These are phyloP conservation scores for Mycena alexandri DNA, from an alignment of 768 basidiomycete genomes.

Conservation along the genomic window DNA sequence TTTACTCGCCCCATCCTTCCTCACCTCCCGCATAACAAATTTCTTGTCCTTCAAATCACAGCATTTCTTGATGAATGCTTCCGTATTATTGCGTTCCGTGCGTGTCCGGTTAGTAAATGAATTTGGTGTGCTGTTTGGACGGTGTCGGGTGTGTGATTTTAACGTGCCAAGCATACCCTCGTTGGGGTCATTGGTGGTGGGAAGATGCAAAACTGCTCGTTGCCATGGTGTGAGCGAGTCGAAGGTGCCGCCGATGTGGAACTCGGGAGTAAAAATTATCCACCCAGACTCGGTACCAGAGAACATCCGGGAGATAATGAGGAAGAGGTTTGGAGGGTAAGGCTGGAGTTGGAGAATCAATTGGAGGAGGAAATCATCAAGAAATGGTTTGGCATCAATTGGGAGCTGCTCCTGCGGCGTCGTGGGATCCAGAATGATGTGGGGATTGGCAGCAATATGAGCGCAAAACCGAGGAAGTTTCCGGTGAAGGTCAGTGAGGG, in stretches of 20 bases:
- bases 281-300: background rate
- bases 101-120: slow-evolving; percentile 6
- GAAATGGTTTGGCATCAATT: background rate
- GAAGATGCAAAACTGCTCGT: slow-evolving; percentile 30
- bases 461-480: slow-evolving; percentile 1
- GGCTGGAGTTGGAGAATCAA: background rate
- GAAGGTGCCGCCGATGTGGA: slow-evolving; percentile 20
- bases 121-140: background rate
- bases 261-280: no score
- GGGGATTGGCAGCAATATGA: background rate
- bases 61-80: slow-evolving; percentile 10
- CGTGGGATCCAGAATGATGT: slow-evolving; percentile 1
- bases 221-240: slow-evolving; percentile 38
- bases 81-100: background rate
- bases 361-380: background rate
- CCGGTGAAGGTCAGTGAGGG: slow-evolving; percentile 11
- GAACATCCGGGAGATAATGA: slow-evolving; percentile 1
- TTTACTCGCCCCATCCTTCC: background rate
- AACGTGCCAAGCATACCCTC: slow-evolving; percentile 39
- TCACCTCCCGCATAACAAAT: background rate
- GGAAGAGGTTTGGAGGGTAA: background rate
- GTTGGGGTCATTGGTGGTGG: slow-evolving; percentile 40
- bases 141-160: no score
- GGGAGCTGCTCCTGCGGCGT: background rate
- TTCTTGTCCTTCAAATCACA: background rate